Evolutionary conservation across 116 monocot species (phyloP), one percentile per base, ranked within the genome.

Genomic region (Trichopus zeylanicus): DNA sequence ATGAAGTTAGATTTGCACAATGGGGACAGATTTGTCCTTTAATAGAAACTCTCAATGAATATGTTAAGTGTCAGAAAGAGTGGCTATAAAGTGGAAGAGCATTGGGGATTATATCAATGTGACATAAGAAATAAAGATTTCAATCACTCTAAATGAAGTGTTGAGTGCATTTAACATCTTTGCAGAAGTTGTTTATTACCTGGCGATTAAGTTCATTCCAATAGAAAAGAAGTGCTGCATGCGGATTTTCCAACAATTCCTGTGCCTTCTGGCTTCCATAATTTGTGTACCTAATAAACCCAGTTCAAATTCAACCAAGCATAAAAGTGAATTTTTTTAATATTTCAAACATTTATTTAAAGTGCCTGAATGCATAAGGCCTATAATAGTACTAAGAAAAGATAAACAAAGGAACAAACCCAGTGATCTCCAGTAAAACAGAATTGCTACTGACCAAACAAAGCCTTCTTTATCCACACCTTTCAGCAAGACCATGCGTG

Each of bases 161-260:
- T n/a, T n/a, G n/a, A n/a, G n/a, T n/a, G n/a, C n/a, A n/a, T n/a
- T n/a, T n/a, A n/a, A n/a, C n/a, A n/a, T n/a, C n/a, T n/a, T n/a
- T n/a, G n/a, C n/a, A n/a, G n/a, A n/a, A n/a, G n/a, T n/a, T n/a
- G n/a, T n/a, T n/a, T n/a, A n/a, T 59, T 24, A 95, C 95, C 86
- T 95, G 89, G 37, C 86, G 90, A 62, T 86, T 81, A 56, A 95
- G 78, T 51, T 65, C 54, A 63, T 83, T 79, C 89, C 89, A 95
- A 23, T 81, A 67, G 77, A 95, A 95, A 70, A 89, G 81, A 72
- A 95, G 78, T 67, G 95, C 75, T 18, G 90, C 95, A 76, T 73
- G 57, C 35, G 78, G 79, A 69, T 95, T 95, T 75, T 84, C 84
- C 62, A 74, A 78, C 62, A 95, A 65, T 26, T 95, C 84, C 58